These are phyloP conservation scores for Mollisiaceae sp. DNA, from an alignment of 2,329 filamentous ascomycete genomes.

Conservation along the genomic window DNA sequence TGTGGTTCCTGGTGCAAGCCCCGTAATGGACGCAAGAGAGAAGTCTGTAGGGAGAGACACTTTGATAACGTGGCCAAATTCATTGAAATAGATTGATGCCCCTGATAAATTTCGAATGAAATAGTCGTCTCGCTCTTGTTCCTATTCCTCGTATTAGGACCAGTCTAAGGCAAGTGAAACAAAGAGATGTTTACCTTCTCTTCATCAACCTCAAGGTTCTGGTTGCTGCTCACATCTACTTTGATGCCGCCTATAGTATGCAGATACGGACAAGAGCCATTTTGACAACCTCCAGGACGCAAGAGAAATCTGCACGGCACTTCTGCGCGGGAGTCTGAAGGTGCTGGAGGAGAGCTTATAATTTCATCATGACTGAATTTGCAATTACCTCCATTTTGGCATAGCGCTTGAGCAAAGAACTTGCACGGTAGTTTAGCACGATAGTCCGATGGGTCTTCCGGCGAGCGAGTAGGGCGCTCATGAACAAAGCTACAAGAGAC, in stretches of 20 bases:
- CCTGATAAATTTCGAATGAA: slow-evolving; percentile 35
- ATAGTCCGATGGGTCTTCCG: not conserved
- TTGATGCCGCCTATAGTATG: not conserved
- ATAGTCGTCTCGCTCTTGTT: slow-evolving; percentile 29
- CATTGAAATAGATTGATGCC: slow-evolving; percentile 33
- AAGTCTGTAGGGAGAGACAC: slow-evolving; percentile 37
- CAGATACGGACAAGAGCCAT: slow-evolving; percentile 23
- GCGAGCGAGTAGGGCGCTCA: not conserved
- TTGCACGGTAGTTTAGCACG: slow-evolving; percentile 22
- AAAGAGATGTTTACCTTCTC: slow-evolving; percentile 18
- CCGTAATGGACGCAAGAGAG: slow-evolving; percentile 34
- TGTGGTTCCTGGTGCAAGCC: slow-evolving; percentile 28
- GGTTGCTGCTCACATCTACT: slow-evolving; percentile 6
- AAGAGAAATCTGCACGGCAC: slow-evolving; percentile 23
- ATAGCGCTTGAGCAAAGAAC: not conserved
- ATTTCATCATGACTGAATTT: not conserved
- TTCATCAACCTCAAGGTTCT: slow-evolving; percentile 21
- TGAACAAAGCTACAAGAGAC: slow-evolving; percentile 29
- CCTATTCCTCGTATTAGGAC: slow-evolving; percentile 27
- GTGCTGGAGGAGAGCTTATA: slow-evolving; percentile 1
- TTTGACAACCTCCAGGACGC: slow-evolving; percentile 22
- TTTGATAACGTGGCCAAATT: slow-evolving; percentile 35
- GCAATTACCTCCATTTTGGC: too few species aligned
- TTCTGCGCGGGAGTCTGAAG: slow-evolving; percentile 17
- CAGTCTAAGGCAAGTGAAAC: slow-evolving; percentile 13